These are phyloP conservation scores for Taiozyma sp. DNA, from an alignment of 1,139 yeast species.

Conservation along the genomic window DNA sequence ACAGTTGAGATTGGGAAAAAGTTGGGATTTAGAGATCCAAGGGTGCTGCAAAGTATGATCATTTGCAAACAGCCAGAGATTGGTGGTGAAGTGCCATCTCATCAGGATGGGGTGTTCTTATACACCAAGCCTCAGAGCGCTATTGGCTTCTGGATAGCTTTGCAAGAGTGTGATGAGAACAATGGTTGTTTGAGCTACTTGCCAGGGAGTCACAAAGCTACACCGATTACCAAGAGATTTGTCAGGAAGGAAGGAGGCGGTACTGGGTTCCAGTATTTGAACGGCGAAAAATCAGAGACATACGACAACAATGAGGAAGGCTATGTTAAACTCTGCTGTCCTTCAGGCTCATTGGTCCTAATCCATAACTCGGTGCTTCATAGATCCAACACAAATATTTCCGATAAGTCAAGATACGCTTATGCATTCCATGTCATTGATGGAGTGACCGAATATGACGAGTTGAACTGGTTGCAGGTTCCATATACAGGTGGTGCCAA, in stretches of 20 bases:
- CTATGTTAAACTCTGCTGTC: constrained; percentile 53
- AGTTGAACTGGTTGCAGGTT: constrained; percentile 69
- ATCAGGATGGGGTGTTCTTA: constrained; percentile 70
- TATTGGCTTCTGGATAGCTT: constrained; percentile 78
- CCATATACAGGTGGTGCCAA: constrained; percentile 65
- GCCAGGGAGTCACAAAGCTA: constrained; percentile 68
- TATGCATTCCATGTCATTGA: constrained; percentile 80
- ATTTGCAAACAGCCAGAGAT: constrained; percentile 73
- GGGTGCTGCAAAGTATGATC: constrained; percentile 74
- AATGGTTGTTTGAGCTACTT: constrained; percentile 70
- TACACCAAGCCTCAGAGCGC: constrained; percentile 70
- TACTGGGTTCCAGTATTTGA: constrained; percentile 34
- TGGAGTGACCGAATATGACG: constrained; percentile 54
- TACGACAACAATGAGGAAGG: constrained; percentile 32
- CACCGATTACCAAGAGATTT: constrained; percentile 59
- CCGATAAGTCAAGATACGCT: constrained; percentile 58
- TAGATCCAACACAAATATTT: constrained; percentile 57
- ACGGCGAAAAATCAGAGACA: constrained; percentile 17
- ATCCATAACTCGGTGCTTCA: constrained; percentile 70
- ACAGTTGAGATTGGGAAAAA: constrained; percentile 48
- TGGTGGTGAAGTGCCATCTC: constrained; percentile 76
- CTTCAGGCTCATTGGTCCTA: constrained; percentile 65
- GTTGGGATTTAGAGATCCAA: constrained; percentile 54
- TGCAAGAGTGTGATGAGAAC: constrained; percentile 61
- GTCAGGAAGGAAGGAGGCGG: constrained; percentile 52